Evolutionary conservation across 2,329 filamentous ascomycete species (phyloP).

Genomic region (Bipolaris victoriae): DNA sequence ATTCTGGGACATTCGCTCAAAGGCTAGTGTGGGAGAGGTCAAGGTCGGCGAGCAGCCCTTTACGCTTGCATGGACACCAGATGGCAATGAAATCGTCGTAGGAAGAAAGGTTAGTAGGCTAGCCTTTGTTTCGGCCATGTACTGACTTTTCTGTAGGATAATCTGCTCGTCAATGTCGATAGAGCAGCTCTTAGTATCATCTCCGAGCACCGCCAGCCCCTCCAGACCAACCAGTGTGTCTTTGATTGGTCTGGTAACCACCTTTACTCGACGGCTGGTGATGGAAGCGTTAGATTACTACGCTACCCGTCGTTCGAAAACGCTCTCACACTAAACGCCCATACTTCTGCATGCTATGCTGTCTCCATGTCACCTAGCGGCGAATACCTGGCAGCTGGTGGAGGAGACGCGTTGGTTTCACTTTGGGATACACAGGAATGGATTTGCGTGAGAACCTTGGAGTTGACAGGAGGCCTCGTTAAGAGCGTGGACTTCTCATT

Average conservation of each 20-base stretch:
- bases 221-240: conserved; percentile 73
- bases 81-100: conserved; percentile 72
- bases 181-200: conserved; percentile 64
- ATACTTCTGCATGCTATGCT: conserved; percentile 74
- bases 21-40: conserved; percentile 72
- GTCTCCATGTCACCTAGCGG: conserved; percentile 74
- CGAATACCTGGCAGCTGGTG: conserved; percentile 74
- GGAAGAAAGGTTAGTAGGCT: conserved; percentile 68
- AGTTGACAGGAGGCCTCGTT: conserved; percentile 71
- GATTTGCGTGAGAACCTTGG: conserved; percentile 75
- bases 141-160: conserved; percentile 54
- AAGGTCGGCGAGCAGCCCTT: conserved; percentile 67
- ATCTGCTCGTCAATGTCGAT: conserved; percentile 67
- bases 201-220: conserved; percentile 64
- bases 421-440: conserved; percentile 81
- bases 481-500: conserved; percentile 77
- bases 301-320: conserved; percentile 53
- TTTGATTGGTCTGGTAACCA: conserved; percentile 77
- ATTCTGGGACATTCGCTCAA: conserved; percentile 81
- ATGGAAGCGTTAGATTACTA: conserved; percentile 73
- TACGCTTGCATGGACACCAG: conserved; percentile 75
- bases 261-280: conserved; percentile 72
- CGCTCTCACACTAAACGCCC: conserved; percentile 68
- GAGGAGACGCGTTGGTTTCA: conserved; percentile 75
- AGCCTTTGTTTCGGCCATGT: neutral